Percentiles rank a stretch among this genome's conserved stretches.
Conservation (phyloP, 805 yeast genomes). For the Kluyveromyces starmeri region DNA sequence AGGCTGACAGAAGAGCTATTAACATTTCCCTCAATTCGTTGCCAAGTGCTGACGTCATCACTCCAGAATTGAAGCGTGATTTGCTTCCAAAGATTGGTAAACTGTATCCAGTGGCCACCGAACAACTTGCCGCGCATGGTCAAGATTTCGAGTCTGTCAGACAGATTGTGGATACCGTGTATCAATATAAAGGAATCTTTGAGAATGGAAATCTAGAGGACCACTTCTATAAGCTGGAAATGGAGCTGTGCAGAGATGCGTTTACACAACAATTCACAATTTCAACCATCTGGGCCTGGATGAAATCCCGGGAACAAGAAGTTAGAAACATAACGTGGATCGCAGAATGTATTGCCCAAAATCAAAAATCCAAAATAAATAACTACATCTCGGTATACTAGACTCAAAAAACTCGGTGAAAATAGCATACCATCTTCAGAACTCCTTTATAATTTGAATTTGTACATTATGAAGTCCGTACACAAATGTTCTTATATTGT, state of each 20-base stretch:
- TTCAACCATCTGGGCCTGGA: constrained; percentile 92
- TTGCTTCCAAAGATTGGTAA: constrained; percentile 79
- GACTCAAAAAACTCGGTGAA: no score
- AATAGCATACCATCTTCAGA: no score
- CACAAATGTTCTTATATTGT: no score
- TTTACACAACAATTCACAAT: constrained; percentile 94
- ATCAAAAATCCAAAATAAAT: constrained; percentile 88
- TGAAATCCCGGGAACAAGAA: constrained; percentile 93
- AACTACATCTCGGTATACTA: constrained; percentile 84
- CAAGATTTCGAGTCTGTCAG: constrained; percentile 75
- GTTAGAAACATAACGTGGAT: constrained; percentile 98
- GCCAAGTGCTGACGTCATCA: constrained; percentile 31
- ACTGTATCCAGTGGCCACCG: constrained; percentile 60
- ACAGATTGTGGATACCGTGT: constrained; percentile 49
- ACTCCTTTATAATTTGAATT: no score
- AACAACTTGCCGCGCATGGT: constrained; percentile 63
- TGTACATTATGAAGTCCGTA: no score
- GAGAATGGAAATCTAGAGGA: constrained; percentile 69
- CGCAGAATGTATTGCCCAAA: constrained; percentile 98
- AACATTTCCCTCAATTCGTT: constrained; percentile 87
- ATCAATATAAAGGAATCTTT: constrained; percentile 55
- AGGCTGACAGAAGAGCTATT: constrained; percentile 91
- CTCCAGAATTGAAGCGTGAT: constrained; percentile 65
- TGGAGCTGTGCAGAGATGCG: constrained; percentile 85
- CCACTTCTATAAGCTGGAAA: constrained; percentile 85